Percentiles rank a stretch among this genome's conserved stretches.
Conservation (phyloP, 225 moss, liverwort and hornwort species). For the Sphagnum tenellum region DNA sequence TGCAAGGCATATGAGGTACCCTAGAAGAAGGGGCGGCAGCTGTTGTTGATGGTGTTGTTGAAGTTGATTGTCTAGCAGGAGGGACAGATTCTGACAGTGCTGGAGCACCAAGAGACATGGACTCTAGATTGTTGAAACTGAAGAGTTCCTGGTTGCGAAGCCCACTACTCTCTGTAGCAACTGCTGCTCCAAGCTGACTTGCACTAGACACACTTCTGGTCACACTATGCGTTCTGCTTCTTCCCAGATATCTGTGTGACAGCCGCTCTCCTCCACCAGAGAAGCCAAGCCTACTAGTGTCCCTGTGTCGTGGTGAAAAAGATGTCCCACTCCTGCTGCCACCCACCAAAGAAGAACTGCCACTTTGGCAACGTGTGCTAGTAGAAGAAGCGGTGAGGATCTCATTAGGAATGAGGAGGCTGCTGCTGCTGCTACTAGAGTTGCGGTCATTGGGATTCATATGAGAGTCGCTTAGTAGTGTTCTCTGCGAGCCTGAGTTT, state of each 20-base stretch:
- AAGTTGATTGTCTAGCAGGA: slow-evolving; percentile 26
- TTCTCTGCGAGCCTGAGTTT: slow-evolving; percentile 36
- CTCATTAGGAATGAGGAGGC: slow-evolving; percentile 34
- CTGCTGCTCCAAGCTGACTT: slow-evolving; percentile 26
- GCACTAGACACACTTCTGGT: slow-evolving; percentile 24
- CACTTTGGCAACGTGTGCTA: slow-evolving; percentile 33
- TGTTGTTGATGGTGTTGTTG: slow-evolving; percentile 23
- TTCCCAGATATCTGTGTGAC: slow-evolving; percentile 49
- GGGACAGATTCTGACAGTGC: slow-evolving; percentile 26
- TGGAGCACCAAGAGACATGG: slow-evolving; percentile 21
- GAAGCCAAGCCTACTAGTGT: slow-evolving; percentile 24
- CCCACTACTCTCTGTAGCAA: slow-evolving; percentile 27
- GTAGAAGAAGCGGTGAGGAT: slow-evolving; percentile 16
- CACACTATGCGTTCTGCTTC: slow-evolving; percentile 28
- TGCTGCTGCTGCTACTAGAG: slow-evolving; percentile 25
- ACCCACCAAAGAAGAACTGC: slow-evolving; percentile 27
- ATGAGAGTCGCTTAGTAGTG: slow-evolving; percentile 28
- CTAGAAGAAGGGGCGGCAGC: slow-evolving; percentile 52
- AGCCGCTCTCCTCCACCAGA: slow-evolving; percentile 40
- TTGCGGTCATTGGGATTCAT: slow-evolving; percentile 47
- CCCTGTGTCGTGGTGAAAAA: slow-evolving; percentile 45
- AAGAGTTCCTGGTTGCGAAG: slow-evolving; percentile 35
- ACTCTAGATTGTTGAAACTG: slow-evolving; percentile 26
- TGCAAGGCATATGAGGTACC: slow-evolving; percentile 66
- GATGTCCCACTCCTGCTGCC: slow-evolving; percentile 36